Conservation (phyloP, 2,329 filamentous ascomycete genomes). For the Akanthomyces lecanii region DNA sequence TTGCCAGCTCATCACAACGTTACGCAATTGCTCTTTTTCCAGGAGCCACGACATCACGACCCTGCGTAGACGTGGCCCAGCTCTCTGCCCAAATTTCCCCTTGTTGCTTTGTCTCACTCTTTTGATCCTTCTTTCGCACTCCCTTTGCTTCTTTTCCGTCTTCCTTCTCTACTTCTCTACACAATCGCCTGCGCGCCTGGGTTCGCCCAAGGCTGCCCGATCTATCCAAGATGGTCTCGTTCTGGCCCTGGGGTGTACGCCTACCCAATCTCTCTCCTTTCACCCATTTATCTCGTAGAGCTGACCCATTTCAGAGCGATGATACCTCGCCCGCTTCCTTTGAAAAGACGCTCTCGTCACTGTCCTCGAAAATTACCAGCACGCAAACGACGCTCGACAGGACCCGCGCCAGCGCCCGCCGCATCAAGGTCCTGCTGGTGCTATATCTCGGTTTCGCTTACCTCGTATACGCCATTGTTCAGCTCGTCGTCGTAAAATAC, state of each 20-base stretch:
- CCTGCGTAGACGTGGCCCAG: background rate
- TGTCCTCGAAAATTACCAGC: slow-evolving; percentile 77
- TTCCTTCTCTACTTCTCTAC: background rate
- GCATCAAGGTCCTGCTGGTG: slow-evolving; percentile 80
- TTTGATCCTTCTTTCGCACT: background rate
- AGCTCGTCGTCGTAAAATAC: slow-evolving; percentile 80
- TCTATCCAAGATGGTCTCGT: slow-evolving; percentile 63
- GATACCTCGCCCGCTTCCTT: slow-evolving; percentile 84
- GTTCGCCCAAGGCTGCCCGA: background rate
- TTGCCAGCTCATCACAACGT: background rate
- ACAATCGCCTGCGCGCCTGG: background rate
- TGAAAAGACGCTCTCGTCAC: slow-evolving; percentile 79
- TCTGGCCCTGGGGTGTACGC: slow-evolving; percentile 78
- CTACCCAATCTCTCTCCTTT: background rate
- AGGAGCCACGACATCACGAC: background rate
- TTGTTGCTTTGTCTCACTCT: background rate
- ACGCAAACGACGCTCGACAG: slow-evolving; percentile 70
- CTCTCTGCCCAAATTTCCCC: background rate
- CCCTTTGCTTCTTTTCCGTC: background rate
- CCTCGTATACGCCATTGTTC: slow-evolving; percentile 76
- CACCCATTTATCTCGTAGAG: background rate
- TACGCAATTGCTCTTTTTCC: background rate
- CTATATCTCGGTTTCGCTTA: slow-evolving; percentile 90
- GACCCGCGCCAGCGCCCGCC: slow-evolving; percentile 66
- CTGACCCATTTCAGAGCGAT: slow-evolving; percentile 56